phyloP scores from a whole-genome alignment of 179 eudicot genomes.

The Carnegiea gigantea region DNA sequence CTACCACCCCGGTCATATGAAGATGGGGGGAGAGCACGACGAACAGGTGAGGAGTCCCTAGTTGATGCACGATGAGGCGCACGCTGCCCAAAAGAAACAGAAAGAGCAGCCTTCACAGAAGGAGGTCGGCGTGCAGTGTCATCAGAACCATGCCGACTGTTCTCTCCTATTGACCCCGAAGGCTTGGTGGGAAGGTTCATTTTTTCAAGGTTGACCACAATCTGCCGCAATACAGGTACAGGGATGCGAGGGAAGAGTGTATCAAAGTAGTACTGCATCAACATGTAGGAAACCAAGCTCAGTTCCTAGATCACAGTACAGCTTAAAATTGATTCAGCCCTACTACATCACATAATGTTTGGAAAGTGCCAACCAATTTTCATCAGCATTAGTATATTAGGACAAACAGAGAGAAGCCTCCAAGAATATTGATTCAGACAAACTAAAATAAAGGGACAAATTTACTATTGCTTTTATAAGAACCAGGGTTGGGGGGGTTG shows the following conservation, averaged over 20 bases:
- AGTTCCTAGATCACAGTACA: background rate
- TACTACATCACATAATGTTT: background rate
- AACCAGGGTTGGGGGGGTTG: background rate
- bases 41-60: constrained; percentile 93
- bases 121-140: constrained; percentile 99
- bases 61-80: constrained; percentile 99
- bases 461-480: background rate
- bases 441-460: background rate
- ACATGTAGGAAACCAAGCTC: constrained; percentile 9
- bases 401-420: background rate
- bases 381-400: background rate
- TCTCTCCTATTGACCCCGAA: constrained; percentile 81
- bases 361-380: background rate
- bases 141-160: constrained; percentile 77
- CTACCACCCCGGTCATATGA: constrained; percentile 47
- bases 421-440: background rate
- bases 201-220: constrained; percentile 63
- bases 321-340: background rate
- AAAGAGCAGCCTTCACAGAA: constrained; percentile 96
- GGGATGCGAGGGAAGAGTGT: constrained; percentile 96
- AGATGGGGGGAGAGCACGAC: constrained; percentile 61
- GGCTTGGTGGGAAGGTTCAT: constrained; percentile 83
- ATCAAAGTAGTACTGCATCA: constrained; percentile 93
- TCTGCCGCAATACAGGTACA: constrained; percentile 74
- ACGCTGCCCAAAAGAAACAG: constrained; percentile 97